Evolutionary conservation across 192 early-diverging fungal species (phyloP).

Genomic region (Obelidium mucronatum): DNA sequence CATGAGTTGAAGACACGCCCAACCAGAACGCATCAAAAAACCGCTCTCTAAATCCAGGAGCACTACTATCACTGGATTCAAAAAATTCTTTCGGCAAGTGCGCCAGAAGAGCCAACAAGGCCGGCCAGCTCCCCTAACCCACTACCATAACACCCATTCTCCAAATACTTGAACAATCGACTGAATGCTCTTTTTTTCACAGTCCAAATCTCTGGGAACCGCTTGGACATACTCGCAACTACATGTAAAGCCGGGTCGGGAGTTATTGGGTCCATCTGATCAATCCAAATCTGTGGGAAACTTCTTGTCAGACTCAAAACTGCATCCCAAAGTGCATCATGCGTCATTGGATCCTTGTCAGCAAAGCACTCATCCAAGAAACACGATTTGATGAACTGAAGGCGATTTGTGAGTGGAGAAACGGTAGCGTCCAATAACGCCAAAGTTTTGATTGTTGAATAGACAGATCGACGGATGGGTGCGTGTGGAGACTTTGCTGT

Average conservation of each 20-base stretch:
- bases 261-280: too few species aligned
- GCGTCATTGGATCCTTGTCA: constrained; percentile 76
- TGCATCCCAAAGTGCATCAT: constrained; percentile 89
- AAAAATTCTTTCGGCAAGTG: constrained; percentile 63
- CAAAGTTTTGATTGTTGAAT: constrained; percentile 63
- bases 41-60: constrained; percentile 56
- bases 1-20: constrained; percentile 53
- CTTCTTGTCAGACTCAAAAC: constrained; percentile 76
- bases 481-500: constrained; percentile 52
- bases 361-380: constrained; percentile 61
- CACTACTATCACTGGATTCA: too few species aligned
- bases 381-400: neutral
- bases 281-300: constrained; percentile 43
- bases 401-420: constrained; percentile 16
- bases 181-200: constrained; percentile 4
- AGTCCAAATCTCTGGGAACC: neutral
- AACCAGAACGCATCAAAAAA: constrained; percentile 70
- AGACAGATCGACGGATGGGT: constrained; percentile 65
- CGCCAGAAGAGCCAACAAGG: constrained; percentile 77
- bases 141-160: constrained; percentile 69
- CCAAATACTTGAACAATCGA: constrained; percentile 72
- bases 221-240: too few species aligned
- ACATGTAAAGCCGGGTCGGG: neutral
- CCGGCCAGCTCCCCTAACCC: constrained; percentile 74
- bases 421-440: neutral